Evolutionary conservation across 257 asterid genomes (phyloP).

Genomic region (Schizonepeta tenuifolia): DNA sequence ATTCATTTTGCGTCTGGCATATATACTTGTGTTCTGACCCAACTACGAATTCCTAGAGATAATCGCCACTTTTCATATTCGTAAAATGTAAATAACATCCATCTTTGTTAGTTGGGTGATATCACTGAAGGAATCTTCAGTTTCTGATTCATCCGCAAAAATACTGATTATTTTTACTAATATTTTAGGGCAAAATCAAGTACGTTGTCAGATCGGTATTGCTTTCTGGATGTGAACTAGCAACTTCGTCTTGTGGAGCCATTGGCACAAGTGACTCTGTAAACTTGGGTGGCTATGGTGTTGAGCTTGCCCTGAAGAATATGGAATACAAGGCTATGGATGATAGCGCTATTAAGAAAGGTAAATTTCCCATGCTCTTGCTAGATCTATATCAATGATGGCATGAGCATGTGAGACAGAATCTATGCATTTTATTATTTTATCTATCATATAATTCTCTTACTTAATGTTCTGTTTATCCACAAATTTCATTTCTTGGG

Average conservation of each 20-base stretch:
- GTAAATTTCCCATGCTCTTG: constrained; percentile 40
- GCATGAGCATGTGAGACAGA: constrained; percentile 13
- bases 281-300: constrained; percentile 96
- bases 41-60: background rate
- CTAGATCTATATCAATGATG: constrained; percentile 19
- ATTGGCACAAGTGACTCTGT: constrained; percentile 82
- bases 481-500: background rate
- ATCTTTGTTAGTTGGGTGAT: constrained; percentile 7
- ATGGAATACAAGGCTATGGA: constrained; percentile 99
- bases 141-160: constrained; percentile 13
- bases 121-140: constrained; percentile 17
- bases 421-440: constrained; percentile 27
- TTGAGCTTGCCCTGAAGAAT: constrained; percentile 98
- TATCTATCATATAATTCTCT: constrained; percentile 15
- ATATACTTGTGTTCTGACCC: background rate
- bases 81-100: constrained; percentile 7
- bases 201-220: constrained; percentile 89
- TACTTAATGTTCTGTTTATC: background rate
- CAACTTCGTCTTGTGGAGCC: constrained; percentile 72
- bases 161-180: constrained; percentile 12
- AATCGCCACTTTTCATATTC: background rate
- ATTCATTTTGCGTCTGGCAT: constrained; percentile 9
- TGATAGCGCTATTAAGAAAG: constrained; percentile 83
- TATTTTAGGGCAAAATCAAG: constrained; percentile 71
- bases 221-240: constrained; percentile 87